Conservation (phyloP, 192 early-diverging fungal genomes). For the Piromyces sp. region DNA sequence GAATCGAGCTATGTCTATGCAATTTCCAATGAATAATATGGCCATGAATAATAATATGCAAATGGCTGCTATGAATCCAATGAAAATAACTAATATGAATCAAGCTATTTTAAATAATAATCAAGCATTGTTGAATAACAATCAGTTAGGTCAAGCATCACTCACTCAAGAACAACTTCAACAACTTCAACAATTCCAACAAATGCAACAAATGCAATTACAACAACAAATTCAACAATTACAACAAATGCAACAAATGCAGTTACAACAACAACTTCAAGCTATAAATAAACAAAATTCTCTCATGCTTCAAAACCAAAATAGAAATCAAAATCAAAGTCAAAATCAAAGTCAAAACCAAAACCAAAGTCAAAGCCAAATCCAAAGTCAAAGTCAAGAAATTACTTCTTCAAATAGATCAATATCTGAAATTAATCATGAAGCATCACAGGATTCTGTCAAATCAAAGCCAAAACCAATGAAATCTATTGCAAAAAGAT, state of each 20-base stretch:
- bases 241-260: not conserved
- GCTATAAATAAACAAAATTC: too few species aligned
- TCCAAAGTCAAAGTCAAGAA: not conserved
- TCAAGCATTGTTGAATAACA: not conserved
- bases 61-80: not conserved
- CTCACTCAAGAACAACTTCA: not conserved
- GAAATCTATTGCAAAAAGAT: not conserved
- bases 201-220: not conserved
- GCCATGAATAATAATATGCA: not conserved
- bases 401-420: too few species aligned
- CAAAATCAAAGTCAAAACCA: not conserved
- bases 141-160: not conserved
- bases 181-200: not conserved
- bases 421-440: too few species aligned
- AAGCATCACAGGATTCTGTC: not conserved
- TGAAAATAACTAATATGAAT: not conserved
- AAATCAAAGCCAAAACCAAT: not conserved
- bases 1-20: not conserved
- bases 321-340: not conserved
- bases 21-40: too few species aligned
- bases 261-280: not conserved
- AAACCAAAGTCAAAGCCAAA: not conserved
- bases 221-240: not conserved
- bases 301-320: not conserved
- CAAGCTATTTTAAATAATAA: not conserved